Evolutionary conservation across 192 early-diverging fungal genomes (phyloP), one percentile per base, ranked within the genome.

Genomic region (Coemansia sp.): DNA sequence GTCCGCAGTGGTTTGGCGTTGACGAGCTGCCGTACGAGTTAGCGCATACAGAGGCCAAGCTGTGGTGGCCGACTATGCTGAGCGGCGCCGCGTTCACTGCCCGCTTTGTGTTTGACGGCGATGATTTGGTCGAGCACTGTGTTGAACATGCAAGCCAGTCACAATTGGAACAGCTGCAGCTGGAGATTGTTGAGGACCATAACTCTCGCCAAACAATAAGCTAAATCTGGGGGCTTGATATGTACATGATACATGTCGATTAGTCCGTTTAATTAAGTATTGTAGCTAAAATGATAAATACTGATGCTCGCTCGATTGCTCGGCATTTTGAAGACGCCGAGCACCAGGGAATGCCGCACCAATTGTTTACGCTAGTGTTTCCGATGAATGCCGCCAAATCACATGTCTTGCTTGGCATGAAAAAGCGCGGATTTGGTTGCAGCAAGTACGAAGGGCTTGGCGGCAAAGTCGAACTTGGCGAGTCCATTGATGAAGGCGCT

Each of bases 381-480:
- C 77, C 77, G 3, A 45, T 80, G 22, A 62, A 68, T 27, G 0
- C 1, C 24, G 35, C 18, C 23, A 20, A 11, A 24, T 26, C 22
- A 12, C 37, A 81, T 62, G 84, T 91, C 43, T 78, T 90, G 3
- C 82, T 93, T 19, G 91, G 91, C 0, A 84, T 89, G 78, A 93
- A 93, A 71, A 93, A 93, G 69, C 86, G 91, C 11, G 91, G 91
- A 7, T 90, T 93, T 64, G 91, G 91, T 27, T 65, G 71, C 16
- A 77, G 82, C 52, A 82, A 85, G 22, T 83, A 76, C 73, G 90
- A 92, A 47, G 90, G 90, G 2, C 91, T 93, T 72, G 91, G 91
- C 41, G 91, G 91, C 35, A 93, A 93, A 53, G 83, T 91, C 16
- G 91, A 93, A 54, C 39, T 74, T 7, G 74, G 78, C 1, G 91